phyloP scores from a whole-genome alignment of 2,329 filamentous ascomycete genomes.

The Lasiodiplodia sp. region DNA sequence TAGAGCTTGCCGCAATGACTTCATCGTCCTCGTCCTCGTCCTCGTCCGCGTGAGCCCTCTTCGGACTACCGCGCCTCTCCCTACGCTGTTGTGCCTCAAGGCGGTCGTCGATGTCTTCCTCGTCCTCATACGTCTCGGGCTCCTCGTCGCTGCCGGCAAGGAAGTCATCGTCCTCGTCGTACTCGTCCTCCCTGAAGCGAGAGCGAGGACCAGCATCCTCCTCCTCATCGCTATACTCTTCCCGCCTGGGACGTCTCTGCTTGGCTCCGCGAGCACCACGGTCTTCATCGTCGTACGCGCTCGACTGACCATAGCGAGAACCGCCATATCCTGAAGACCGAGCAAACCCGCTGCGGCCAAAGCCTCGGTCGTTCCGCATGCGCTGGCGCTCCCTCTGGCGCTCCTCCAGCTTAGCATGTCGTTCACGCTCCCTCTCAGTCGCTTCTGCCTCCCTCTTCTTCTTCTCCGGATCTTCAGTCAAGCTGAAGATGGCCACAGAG shows the following conservation, averaged over 20 bases:
- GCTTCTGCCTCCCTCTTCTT: constrained; percentile 76
- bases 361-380: constrained; percentile 60
- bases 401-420: constrained; percentile 50
- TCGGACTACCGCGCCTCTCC: constrained; percentile 48
- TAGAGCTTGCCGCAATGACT: constrained; percentile 40
- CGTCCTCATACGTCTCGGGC: constrained; percentile 66
- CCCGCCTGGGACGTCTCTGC: constrained; percentile 46
- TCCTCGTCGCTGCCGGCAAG: constrained; percentile 79
- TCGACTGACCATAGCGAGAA: constrained; percentile 50
- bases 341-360: constrained; percentile 60
- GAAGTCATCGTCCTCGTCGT: constrained; percentile 82
- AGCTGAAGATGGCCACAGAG: constrained; percentile 70
- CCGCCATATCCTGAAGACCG: constrained; percentile 62
- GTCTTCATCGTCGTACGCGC: constrained; percentile 74
- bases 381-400: constrained; percentile 60
- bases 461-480: constrained; percentile 77
- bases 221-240: constrained; percentile 73
- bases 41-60: constrained; percentile 43
- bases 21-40: constrained; percentile 49
- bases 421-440: constrained; percentile 76
- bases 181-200: constrained; percentile 72
- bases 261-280: constrained; percentile 44
- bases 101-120: constrained; percentile 57
- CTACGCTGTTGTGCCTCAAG: constrained; percentile 49
- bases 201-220: constrained; percentile 72